Evolutionary conservation across 371 early-diverging fungal species (phyloP).

Genomic region (Rhizopus microsporus): DNA sequence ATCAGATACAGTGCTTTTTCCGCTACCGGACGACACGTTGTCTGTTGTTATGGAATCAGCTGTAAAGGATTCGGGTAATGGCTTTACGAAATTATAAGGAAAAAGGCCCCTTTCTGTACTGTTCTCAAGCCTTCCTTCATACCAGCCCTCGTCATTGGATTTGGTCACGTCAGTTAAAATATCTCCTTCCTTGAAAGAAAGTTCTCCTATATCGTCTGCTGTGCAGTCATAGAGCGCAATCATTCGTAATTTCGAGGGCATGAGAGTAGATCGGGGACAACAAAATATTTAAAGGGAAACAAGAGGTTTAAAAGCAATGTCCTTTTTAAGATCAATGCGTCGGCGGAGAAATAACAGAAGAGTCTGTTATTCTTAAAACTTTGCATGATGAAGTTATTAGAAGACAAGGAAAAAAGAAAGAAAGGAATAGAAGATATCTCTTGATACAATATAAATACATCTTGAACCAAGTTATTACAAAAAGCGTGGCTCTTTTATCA

Average conservation of each 20-base stretch:
- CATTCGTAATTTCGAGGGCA: slow-evolving; percentile 34
- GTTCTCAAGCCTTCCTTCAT: slow-evolving; percentile 51
- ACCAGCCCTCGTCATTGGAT: slow-evolving; percentile 64
- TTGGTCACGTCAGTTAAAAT: slow-evolving; percentile 53
- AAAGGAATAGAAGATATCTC: neutral
- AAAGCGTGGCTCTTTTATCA: too few relatives aligned
- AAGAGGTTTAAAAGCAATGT: neutral
- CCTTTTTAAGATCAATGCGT: neutral
- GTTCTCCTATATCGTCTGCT: slow-evolving; percentile 62
- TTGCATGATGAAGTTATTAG: slow-evolving; percentile 14
- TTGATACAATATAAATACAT: too few relatives aligned
- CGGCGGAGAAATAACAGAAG: neutral
- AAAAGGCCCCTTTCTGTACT: slow-evolving; percentile 52
- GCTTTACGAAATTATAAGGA: slow-evolving; percentile 58
- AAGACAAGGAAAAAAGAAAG: neutral
- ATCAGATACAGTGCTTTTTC: neutral
- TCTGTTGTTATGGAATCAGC: slow-evolving; percentile 12
- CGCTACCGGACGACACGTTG: neutral
- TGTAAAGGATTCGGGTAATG: neutral
- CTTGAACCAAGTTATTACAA: too few relatives aligned
- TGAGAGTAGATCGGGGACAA: neutral
- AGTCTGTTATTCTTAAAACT: slow-evolving; percentile 4
- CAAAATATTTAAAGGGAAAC: neutral
- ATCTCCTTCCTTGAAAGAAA: slow-evolving; percentile 62
- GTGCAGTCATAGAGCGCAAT: slow-evolving; percentile 64